A percentile compares a stretch with the other conserved stretches of the same genome.
Conservation (phyloP, 164 flowering plant species). For the Pachysandra terminalis region DNA sequence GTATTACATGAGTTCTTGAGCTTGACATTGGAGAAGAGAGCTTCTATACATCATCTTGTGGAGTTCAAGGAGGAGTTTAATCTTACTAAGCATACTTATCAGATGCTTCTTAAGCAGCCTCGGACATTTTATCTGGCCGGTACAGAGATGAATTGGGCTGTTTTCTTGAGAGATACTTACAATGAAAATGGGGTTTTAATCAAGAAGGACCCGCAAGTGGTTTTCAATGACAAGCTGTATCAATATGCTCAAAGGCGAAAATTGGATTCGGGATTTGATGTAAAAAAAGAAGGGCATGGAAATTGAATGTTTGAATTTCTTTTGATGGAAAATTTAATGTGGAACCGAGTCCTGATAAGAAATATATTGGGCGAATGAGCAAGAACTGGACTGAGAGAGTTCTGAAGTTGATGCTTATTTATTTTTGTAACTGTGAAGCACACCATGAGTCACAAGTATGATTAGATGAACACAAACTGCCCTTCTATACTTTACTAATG, state of each 20-base stretch:
- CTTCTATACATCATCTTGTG: conserved; percentile 78
- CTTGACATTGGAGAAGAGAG: conserved; percentile 93
- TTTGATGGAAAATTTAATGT: background rate
- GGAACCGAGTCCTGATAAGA: background rate
- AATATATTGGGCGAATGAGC: background rate
- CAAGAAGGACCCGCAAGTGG: conserved; percentile 67
- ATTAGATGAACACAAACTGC: background rate
- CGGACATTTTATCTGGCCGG: conserved; percentile 77
- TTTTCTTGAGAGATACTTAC: conserved; percentile 77
- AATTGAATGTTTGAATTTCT: background rate
- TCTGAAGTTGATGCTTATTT: background rate
- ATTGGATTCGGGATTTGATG: conserved; percentile 17
- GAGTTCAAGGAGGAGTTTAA: conserved; percentile 89
- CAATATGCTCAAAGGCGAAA: conserved; percentile 52
- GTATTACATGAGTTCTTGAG: conserved; percentile 79
- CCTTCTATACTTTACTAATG: background rate
- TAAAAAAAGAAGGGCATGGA: background rate
- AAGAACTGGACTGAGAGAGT: background rate
- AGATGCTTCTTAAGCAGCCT: conserved; percentile 77
- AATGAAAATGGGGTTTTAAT: conserved; percentile 57
- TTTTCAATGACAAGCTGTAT: conserved; percentile 62
- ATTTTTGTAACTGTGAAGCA: background rate
- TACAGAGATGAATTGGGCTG: conserved; percentile 93
- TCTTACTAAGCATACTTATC: conserved; percentile 83
- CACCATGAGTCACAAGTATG: background rate